Conservation (phyloP, 176 grass and related monocot species). For the Carex parvula region DNA sequence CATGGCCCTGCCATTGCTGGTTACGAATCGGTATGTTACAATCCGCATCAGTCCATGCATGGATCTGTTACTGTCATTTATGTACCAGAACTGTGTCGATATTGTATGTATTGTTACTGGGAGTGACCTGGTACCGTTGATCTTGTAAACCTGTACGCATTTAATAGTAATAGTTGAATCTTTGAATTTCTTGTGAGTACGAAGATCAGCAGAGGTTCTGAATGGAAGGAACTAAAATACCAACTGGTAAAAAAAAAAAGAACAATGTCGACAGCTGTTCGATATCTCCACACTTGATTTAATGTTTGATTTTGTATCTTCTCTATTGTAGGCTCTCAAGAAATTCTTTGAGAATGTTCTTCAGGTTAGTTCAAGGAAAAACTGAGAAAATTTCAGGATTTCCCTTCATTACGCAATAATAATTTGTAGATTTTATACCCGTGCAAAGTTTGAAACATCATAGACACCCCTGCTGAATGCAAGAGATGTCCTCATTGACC, state of each 20-base stretch:
- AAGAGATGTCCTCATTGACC: not conserved
- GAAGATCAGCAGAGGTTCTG: not conserved
- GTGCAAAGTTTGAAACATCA: not conserved
- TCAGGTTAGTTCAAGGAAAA: slow-evolving; percentile 46
- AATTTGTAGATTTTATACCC: not conserved
- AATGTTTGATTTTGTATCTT: slow-evolving; percentile 36
- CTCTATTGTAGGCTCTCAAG: slow-evolving; percentile 68
- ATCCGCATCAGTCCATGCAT: not conserved
- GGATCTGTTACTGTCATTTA: not conserved
- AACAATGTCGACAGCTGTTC: not conserved
- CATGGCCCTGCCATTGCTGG: slow-evolving; percentile 96
- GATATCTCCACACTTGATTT: slow-evolving; percentile 20
- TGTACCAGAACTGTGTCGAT: not conserved
- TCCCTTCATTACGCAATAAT: not conserved
- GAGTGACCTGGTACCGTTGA: not conserved
- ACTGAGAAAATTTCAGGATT: not conserved
- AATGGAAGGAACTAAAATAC: not conserved
- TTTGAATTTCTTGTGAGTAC: not conserved
- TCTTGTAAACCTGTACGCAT: not conserved
- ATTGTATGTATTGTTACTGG: not conserved
- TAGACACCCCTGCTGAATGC: not conserved
- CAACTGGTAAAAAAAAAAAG: not conserved
- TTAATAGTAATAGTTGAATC: not conserved
- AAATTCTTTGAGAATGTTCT: slow-evolving; percentile 96
- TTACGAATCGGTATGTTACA: slow-evolving; percentile 64